These are phyloP conservation scores for Xylaria polymorpha DNA, from an alignment of 2,329 filamentous ascomycete genomes.

Conservation along the genomic window DNA sequence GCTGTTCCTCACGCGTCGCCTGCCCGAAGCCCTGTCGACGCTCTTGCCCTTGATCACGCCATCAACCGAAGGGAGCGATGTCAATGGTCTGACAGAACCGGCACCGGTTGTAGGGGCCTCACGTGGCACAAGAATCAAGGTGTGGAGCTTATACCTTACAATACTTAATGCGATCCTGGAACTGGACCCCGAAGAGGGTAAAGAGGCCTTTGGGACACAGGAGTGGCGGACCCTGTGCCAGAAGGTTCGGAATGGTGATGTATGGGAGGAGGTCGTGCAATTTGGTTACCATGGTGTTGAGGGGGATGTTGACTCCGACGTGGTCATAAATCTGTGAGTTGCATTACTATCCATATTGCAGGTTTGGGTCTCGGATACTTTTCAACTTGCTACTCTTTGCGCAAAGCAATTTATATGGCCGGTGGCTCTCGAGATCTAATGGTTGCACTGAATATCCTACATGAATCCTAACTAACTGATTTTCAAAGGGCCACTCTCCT, in stretches of 20 bases:
- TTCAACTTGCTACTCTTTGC: neutral
- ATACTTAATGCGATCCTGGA: constrained; percentile 92
- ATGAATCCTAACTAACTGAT: constrained; percentile 20
- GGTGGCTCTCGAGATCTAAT: neutral
- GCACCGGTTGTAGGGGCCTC: constrained; percentile 85
- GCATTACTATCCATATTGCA: neutral
- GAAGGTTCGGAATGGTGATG: constrained; percentile 86
- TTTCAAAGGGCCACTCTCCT: constrained; percentile 82
- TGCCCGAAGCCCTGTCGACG: constrained; percentile 88
- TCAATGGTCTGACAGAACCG: constrained; percentile 60
- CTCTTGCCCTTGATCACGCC: constrained; percentile 84
- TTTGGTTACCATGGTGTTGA: constrained; percentile 90
- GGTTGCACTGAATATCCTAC: neutral
- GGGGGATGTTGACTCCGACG: constrained; percentile 92
- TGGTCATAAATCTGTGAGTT: constrained; percentile 85
- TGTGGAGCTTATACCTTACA: constrained; percentile 97
- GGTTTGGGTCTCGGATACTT: neutral
- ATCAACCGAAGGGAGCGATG: constrained; percentile 57
- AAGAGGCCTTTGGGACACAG: constrained; percentile 84
- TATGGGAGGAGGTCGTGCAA: constrained; percentile 94
- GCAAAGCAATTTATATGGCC: neutral
- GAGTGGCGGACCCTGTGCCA: constrained; percentile 85
- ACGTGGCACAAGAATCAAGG: constrained; percentile 86
- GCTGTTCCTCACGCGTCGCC: constrained; percentile 90
- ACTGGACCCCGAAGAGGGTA: constrained; percentile 89